These are phyloP conservation scores for Chaetomiaceae sp. DNA, from an alignment of 2,329 filamentous ascomycete species.

Conservation along the genomic window DNA sequence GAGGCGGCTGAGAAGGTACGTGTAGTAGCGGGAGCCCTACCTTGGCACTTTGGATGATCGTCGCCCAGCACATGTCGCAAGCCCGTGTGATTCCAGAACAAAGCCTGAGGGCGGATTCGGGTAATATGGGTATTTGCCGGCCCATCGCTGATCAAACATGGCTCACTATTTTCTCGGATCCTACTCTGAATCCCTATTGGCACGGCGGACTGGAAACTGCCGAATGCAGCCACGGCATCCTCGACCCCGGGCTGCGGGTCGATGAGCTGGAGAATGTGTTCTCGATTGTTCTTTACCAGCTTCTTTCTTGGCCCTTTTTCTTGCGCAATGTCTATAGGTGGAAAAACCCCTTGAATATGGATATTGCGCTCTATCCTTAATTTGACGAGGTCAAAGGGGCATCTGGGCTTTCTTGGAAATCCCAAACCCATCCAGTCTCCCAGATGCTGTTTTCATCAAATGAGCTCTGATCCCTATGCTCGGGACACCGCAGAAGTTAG, in stretches of 20 bases:
- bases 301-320: not conserved
- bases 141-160: slow-evolving; percentile 20
- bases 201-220: slow-evolving; percentile 18
- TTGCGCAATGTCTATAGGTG: slow-evolving; percentile 5
- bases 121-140: slow-evolving; percentile 29
- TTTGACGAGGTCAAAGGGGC: not conserved
- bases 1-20: slow-evolving; percentile 19
- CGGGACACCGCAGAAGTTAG: not conserved
- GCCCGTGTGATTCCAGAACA: slow-evolving; percentile 13
- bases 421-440: not conserved
- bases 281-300: slow-evolving; percentile 6
- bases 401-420: not conserved
- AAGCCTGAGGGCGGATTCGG: slow-evolving; percentile 20
- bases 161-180: slow-evolving; percentile 8
- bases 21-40: not conserved
- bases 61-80: not conserved
- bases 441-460: not conserved
- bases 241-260: slow-evolving; percentile 10
- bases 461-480: not conserved
- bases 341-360: not conserved
- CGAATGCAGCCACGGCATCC: slow-evolving; percentile 25
- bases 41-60: slow-evolving; percentile 29
- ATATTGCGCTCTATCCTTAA: not conserved
- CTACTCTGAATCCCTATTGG: slow-evolving; percentile 23
- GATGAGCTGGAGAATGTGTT: not conserved